Percentiles rank a stretch among this genome's conserved stretches.
These are phyloP conservation scores for Musa itinerans DNA, from an alignment of 176 grass and related monocot species.

Conservation along the genomic window DNA sequence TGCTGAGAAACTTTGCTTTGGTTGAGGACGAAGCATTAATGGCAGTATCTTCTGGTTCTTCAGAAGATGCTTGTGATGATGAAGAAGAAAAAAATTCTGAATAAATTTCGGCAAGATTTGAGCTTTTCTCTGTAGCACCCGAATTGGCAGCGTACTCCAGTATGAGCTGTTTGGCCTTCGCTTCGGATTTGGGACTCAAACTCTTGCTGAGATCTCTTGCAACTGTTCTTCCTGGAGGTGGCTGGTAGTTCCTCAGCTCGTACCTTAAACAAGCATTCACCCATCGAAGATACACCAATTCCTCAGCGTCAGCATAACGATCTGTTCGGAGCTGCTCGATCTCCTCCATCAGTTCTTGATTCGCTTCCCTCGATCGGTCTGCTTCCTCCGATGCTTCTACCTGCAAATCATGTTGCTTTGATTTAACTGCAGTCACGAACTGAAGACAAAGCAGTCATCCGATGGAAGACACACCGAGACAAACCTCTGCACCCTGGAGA, in stretches of 20 bases:
- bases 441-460: background rate
- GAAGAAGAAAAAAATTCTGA: conserved; percentile 2
- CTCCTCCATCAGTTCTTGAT: conserved; percentile 45
- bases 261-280: conserved; percentile 78
- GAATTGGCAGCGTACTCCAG: conserved; percentile 45
- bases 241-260: conserved; percentile 41
- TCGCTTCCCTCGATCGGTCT: conserved; percentile 31
- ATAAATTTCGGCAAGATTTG: background rate
- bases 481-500: conserved; percentile 51
- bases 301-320: conserved; percentile 55
- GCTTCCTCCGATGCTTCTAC: conserved; percentile 35
- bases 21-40: background rate
- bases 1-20: conserved; percentile 56
- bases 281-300: conserved; percentile 91
- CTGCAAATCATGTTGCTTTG: conserved; percentile 15
- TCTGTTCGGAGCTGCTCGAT: conserved; percentile 54
- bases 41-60: conserved; percentile 1
- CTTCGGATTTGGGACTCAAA: conserved; percentile 56
- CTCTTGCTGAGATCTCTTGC: conserved; percentile 68
- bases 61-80: conserved; percentile 27
- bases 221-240: conserved; percentile 1
- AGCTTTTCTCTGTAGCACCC: conserved; percentile 31
- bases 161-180: conserved; percentile 69
- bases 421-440: background rate
- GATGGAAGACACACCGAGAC: background rate